A percentile compares a stretch with the other conserved stretches of the same genome.
phyloP scores from a whole-genome alignment of 371 early-diverging fungal genomes.

The Lichtheimia hyalospora region DNA sequence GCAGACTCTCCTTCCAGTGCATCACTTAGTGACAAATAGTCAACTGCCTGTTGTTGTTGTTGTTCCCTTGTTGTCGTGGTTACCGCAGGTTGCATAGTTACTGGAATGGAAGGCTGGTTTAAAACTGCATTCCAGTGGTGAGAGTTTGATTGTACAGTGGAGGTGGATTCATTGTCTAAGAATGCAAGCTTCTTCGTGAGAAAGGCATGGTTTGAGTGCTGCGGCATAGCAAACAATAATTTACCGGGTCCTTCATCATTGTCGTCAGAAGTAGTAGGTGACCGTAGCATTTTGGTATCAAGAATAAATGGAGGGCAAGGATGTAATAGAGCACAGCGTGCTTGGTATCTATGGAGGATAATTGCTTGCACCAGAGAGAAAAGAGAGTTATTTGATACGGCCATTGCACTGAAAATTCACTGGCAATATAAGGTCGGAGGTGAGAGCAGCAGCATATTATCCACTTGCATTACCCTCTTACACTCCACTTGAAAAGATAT shows the following conservation, averaged over 20 bases:
- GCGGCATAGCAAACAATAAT: not conserved
- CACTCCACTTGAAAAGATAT: no score
- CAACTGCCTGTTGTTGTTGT: not conserved
- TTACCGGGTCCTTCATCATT: not conserved
- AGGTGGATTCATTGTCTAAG: not conserved
- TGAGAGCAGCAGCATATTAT: no score
- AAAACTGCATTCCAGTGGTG: not conserved
- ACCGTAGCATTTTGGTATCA: slow-evolving; percentile 8
- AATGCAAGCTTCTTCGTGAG: slow-evolving; percentile 1
- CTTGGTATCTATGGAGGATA: not conserved
- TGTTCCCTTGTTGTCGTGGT: not conserved
- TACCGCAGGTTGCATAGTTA: not conserved
- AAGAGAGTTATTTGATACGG: not conserved
- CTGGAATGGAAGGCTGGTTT: not conserved
- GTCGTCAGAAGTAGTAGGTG: slow-evolving; percentile 4
- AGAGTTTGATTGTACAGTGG: not conserved
- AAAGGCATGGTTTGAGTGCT: not conserved
- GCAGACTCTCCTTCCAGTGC: slow-evolving; percentile 3
- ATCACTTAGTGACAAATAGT: slow-evolving; percentile 10
- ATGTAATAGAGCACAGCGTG: not conserved
- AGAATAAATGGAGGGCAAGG: not conserved
- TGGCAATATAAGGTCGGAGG: no score
- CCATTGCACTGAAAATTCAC: no score
- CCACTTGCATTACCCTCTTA: no score
- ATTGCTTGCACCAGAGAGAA: not conserved